Evolutionary conservation across 768 basidiomycete species (phyloP).

Genomic region (Flagelloscypha sp.): DNA sequence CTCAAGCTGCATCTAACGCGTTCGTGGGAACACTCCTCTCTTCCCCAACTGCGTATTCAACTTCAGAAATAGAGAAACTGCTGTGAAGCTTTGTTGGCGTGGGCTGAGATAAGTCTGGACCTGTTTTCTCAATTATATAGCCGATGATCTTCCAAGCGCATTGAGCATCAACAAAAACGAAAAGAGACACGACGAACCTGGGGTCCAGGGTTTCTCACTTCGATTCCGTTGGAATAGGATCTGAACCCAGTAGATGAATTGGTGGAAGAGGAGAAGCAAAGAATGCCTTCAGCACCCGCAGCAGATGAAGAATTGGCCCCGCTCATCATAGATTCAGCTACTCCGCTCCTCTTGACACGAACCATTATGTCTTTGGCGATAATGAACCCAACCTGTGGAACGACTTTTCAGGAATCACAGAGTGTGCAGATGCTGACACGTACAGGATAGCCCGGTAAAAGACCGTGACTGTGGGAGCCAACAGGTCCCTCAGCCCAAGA

Average conservation of each 20-base stretch:
- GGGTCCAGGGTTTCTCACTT: conserved; percentile 14
- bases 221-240: conserved; percentile 8
- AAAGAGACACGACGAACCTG: no score
- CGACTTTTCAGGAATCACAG: no score
- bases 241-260: conserved; percentile 4
- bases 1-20: no score
- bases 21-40: no score
- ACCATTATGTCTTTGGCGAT: conserved; percentile 8
- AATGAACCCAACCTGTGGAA: conserved; percentile 9
- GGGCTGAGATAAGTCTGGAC: no score
- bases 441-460: conserved; percentile 5
- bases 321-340: background rate
- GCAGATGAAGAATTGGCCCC: background rate
- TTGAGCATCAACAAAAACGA: no score
- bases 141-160: no score
- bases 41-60: no score
- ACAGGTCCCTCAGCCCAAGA: conserved; percentile 8
- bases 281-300: conserved; percentile 7
- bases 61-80: no score
- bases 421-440: conserved; percentile 7
- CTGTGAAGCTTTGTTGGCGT: no score
- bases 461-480: conserved; percentile 1
- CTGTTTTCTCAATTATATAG: no score
- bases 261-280: conserved; percentile 10
- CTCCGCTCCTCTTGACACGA: conserved; percentile 1